Evolutionary conservation across 2,329 filamentous ascomycete genomes (phyloP), one percentile per base, ranked within the genome.

Genomic region (Talaromyces sp.): DNA sequence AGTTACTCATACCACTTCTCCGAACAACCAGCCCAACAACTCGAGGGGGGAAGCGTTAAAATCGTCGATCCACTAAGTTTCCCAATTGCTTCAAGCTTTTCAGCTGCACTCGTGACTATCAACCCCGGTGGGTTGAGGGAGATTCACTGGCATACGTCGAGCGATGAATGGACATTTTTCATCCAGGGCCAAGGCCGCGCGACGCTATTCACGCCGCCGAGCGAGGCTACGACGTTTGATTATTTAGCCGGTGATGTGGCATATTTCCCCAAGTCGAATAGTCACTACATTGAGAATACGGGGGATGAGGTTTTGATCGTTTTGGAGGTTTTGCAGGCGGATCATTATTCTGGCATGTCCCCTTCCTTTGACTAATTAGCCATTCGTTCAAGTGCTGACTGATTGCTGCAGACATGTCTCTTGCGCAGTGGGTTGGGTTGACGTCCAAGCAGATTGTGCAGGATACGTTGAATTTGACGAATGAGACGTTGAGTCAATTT

Each of bases 151-250:
- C 90, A 93, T 72, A 89, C 90, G 0, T 87, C 86, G 52, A 89
- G 89, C 13, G 90, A 93, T 71, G 90, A 93, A 75, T 93, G 90
- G 90, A 90, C 87, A 7, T 93, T 90, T 77, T 92, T 93, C 80
- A 85, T 93, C 73, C 78, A 79, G 31, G 91, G 91, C 0, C 85
- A 86, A 47, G 91, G 89, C 0, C 85, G 90, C 37, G 85, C 92
- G 14, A 93, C 90, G 14, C 85, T 93, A 68, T 93, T 93, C 72
- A 88, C 85, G 0, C 84, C 89, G 2, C 85, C 90, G 69, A 86
- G 87, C 33, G 86, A 81, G 24, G 89, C 90, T 0, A 83, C 89
- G 27, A 93, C 90, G 0, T 93, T 93, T 72, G 87, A 93, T 78
- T 93, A 91, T 75, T 79, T 84, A 6, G 84, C 89, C 1, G 91